A percentile compares a stretch with the other conserved stretches of the same genome.
phyloP scores from a whole-genome alignment of 345 rosid species.

The Sisymbrium altissimum region DNA sequence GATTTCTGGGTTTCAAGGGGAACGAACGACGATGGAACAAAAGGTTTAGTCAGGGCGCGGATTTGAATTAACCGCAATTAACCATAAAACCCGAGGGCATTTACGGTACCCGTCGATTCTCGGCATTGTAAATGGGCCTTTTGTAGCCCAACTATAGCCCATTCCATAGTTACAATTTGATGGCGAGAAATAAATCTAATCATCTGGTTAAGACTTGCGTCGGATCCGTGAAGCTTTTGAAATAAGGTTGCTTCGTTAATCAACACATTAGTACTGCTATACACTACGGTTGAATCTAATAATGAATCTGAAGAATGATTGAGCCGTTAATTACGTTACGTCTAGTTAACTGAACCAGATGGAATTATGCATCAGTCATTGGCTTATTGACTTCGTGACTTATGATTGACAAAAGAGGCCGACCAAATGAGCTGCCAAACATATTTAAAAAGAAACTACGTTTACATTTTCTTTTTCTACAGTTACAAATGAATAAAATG shows the following conservation, averaged over 20 bases:
- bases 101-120: constrained; percentile 5
- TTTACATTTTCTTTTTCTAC: not conserved
- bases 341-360: constrained; percentile 9
- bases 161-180: too few species aligned
- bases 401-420: constrained; percentile 23
- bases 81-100: constrained; percentile 23
- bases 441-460: not conserved
- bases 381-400: constrained; percentile 20
- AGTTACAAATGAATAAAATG: not conserved
- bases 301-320: not conserved
- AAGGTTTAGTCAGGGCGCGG: constrained; percentile 24
- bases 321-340: constrained; percentile 29
- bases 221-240: not conserved
- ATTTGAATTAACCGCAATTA: constrained; percentile 23
- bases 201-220: not conserved
- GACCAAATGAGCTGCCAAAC: constrained; percentile 28
- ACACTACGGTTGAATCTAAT: too few species aligned
- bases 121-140: constrained; percentile 15
- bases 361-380: constrained; percentile 4
- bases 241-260: not conserved
- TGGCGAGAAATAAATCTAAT: too few species aligned
- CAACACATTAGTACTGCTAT: not conserved
- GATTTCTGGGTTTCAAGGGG: constrained; percentile 17
- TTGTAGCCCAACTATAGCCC: not conserved
- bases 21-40: not conserved